Evolutionary conservation across 1,284 basidiomycete species (phyloP), one percentile per base, ranked within the genome.

Genomic region (Ceratobasidium sp.): DNA sequence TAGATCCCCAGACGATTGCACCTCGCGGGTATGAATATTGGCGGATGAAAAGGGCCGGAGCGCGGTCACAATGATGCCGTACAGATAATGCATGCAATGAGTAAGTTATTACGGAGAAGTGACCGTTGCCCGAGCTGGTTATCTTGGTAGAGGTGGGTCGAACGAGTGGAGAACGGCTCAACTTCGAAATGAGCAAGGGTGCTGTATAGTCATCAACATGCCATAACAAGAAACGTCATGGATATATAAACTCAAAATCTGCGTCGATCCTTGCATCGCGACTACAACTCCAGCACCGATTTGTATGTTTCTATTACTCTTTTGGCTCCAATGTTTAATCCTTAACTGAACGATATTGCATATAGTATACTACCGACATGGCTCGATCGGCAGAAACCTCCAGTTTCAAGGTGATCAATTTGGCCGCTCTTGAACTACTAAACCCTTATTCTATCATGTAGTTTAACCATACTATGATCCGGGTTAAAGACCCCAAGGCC

Each of bases 401-500:
- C 0, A 86, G 87, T 76, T 91, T 88, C 82, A 87, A 86, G 82
- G 90, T 88, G 77, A 49, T 74, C 66, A 9, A 23, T 43, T 5
- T 41, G 49, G 18, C 26, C 1, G 26, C 50, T 32, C 14, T 23
- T 7, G 41, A 32, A 52, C 52, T 47, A 59, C 41, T 57, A 47
- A 73, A 26, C 41, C 23, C 7, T 43, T n/a, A 49, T 35, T 59
- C 41, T n/a, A 32, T 47, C 57, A 23, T 71, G 14, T 73, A 93
- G 90, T 92, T 94, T 83, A 94, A 95, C 81, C 94, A 96, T 83
- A 94, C 92, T 38, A 95, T 95, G 93, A 82, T 96, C 79, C 89
- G 96, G 77, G 87, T 97, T 80, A 95, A 92, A 84, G 95, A 98
- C 81, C 92, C 94, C 18, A 89, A 95, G 78, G 84, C 82, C 49